Evolutionary conservation across 1,284 basidiomycete species (phyloP), one percentile per base, ranked within the genome.

Genomic region (Sutorius eximius): DNA sequence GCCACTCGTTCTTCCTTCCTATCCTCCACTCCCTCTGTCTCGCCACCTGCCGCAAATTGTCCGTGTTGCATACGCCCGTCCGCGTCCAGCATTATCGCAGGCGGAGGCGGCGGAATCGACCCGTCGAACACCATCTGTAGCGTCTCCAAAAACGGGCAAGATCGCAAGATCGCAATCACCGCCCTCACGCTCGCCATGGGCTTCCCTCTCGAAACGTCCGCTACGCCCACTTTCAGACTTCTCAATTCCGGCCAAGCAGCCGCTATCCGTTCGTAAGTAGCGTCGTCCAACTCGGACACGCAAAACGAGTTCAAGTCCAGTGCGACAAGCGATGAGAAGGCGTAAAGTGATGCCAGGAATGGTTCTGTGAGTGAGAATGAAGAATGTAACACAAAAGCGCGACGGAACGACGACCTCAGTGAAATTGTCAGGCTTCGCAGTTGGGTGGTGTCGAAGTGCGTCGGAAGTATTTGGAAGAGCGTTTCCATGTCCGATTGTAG

Each of bases 51-150:
- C 16, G 3, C 27, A 15, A 5, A 18, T 20, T 11, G 15, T 27
- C 5, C 27, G 15, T 2, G 27, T n/a, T 13, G 41, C 12, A 9
- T 49, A 10, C 22, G 32, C 22, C 12, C 18, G 12, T 12, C 32
- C 13, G 20, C 33, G 29, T 30, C 47, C 16, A 32, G 13, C 12
- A 7, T 7, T 13, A 15, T 43, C 44, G 2, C 15, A 3, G 34
- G 36, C 6, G 41, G 42, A 4, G 56, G 56, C 1, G 51, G 56
- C 11, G 33, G 41, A 29, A 61, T 47, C 16, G 53, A 45, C 40
- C 52, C 61, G 22, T 61, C 59, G 16, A 63, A 63, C 24, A 42
- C 37, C 5, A 61, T 51, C 8, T 52, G 52, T 29, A 61, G 10
- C 6, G 43, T 48, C 3, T 48, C 42, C 27, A 61, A 36, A 3